These are phyloP conservation scores for Melaleuca quinquenervia DNA, from an alignment of 345 rosid species.

Conservation along the genomic window DNA sequence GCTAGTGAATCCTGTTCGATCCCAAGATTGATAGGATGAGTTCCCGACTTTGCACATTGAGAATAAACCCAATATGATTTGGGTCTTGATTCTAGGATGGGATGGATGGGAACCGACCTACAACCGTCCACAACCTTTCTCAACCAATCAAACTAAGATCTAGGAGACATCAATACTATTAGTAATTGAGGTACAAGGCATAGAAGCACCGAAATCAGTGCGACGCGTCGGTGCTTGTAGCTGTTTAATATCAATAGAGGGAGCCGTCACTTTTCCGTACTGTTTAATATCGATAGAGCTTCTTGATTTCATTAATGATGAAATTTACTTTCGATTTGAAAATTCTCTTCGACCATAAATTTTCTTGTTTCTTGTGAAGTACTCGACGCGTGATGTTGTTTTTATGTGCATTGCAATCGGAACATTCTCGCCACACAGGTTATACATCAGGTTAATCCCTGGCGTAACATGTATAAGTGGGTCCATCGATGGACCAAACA, in stretches of 20 bases:
- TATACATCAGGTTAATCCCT: not conserved
- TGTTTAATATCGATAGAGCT: no score
- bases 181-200: not conserved
- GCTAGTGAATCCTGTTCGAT: not conserved
- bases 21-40: rapidly evolving
- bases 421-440: not conserved
- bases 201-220: not conserved
- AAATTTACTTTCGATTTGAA: not conserved
- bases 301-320: no score
- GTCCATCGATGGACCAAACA: not conserved
- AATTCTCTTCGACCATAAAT: not conserved
- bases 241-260: not conserved
- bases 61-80: rapidly evolving
- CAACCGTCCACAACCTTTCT: not conserved
- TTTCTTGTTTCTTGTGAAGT: not conserved
- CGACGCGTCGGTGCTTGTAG: not conserved
- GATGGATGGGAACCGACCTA: not conserved
- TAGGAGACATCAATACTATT: not conserved
- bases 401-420: not conserved
- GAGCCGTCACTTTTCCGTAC: no score
- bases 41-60: not conserved
- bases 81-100: rapidly evolving
- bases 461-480: not conserved
- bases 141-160: not conserved
- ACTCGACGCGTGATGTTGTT: not conserved